phyloP scores from a whole-genome alignment of 352 stramenopile genomes.

The Globisporangium yorkense region DNA sequence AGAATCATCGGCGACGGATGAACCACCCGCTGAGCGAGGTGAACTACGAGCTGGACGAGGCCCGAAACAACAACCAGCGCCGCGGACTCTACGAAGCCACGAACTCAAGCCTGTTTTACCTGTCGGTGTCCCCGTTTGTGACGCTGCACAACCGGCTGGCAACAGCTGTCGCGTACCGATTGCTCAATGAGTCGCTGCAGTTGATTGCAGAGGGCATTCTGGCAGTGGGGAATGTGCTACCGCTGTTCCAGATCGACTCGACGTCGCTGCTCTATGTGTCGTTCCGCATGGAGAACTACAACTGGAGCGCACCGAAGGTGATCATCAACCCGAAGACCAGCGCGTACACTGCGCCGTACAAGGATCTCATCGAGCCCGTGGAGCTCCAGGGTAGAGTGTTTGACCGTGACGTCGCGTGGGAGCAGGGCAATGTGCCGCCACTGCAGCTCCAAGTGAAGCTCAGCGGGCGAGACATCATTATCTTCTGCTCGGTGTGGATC shows the following conservation, averaged over 20 bases:
- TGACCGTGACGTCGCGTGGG: constrained; percentile 52
- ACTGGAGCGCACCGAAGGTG: constrained; percentile 73
- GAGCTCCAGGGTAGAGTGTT: constrained; percentile 66
- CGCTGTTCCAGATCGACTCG: constrained; percentile 78
- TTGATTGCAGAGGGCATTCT: constrained; percentile 82
- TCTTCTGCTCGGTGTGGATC: constrained; percentile 87
- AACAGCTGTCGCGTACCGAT: constrained; percentile 75
- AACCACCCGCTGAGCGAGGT: constrained; percentile 57
- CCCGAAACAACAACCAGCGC: constrained; percentile 61
- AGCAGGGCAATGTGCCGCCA: constrained; percentile 76
- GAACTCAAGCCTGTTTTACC: constrained; percentile 80
- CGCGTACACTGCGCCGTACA: constrained; percentile 70
- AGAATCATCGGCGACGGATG: constrained; percentile 37
- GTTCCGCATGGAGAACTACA: constrained; percentile 86
- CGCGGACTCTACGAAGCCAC: constrained; percentile 78
- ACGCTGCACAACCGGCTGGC: constrained; percentile 82
- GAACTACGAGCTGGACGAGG: constrained; percentile 81
- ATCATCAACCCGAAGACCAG: constrained; percentile 74
- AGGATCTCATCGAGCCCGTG: constrained; percentile 66
- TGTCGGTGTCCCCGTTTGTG: constrained; percentile 78
- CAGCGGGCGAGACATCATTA: constrained; percentile 68
- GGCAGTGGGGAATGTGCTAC: constrained; percentile 75
- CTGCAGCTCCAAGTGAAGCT: constrained; percentile 82
- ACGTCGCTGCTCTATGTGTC: constrained; percentile 66
- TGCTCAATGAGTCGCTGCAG: constrained; percentile 79